Evolutionary conservation across 2,329 filamentous ascomycete genomes (phyloP).

Genomic region (Monilinia laxa): DNA sequence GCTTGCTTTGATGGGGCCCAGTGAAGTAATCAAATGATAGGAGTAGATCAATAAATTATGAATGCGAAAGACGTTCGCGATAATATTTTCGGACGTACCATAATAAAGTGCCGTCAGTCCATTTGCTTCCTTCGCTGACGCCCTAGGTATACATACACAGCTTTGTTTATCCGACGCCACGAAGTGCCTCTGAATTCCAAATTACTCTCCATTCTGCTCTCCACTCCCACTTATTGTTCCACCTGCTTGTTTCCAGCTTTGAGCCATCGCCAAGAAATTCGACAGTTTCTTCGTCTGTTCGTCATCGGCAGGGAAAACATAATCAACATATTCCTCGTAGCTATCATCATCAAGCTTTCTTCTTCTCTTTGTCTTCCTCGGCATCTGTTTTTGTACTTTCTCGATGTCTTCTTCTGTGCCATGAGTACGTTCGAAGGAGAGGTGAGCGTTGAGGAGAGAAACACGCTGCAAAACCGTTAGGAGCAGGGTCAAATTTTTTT

Average conservation of each 20-base stretch:
- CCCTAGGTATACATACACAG: constrained; percentile 14
- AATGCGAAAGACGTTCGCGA: not conserved
- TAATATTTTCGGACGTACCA: constrained; percentile 4
- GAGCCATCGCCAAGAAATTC: constrained; percentile 79
- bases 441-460: constrained; percentile 86
- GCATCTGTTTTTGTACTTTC: constrained; percentile 90
- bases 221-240: constrained; percentile 28
- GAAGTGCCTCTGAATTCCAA: not conserved
- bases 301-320: constrained; percentile 95
- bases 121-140: not conserved
- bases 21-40: not conserved
- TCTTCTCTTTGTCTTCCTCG: constrained; percentile 86
- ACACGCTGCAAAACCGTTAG: constrained; percentile 60
- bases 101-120: not conserved
- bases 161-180: not conserved
- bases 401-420: constrained; percentile 73
- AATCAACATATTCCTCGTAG: constrained; percentile 97
- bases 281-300: constrained; percentile 80
- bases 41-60: not conserved
- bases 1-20: not conserved
- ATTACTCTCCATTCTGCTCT: constrained; percentile 7
- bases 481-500: not conserved
- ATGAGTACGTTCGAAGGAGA: constrained; percentile 85
- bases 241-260: constrained; percentile 59
- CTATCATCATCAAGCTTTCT: constrained; percentile 88